Evolutionary conservation across 2,329 filamentous ascomycete species (phyloP).

Genomic region (Cercospora janseana): DNA sequence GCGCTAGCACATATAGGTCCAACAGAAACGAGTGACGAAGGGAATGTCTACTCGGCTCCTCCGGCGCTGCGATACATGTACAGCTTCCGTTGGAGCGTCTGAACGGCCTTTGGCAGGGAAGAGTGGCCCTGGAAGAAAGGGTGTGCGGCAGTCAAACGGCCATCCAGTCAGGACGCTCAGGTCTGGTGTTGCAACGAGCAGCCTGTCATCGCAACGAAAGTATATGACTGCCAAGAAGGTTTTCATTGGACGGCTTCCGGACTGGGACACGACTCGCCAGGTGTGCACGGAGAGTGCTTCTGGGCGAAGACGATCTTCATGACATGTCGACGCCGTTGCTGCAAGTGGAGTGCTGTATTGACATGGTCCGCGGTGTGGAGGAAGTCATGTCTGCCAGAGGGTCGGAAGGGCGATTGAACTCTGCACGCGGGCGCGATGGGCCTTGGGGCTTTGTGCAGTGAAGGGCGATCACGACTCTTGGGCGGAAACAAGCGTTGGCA

Average conservation of each 20-base stretch:
- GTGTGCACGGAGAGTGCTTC: neutral
- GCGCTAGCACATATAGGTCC: neutral
- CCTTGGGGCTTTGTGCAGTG: too few relatives aligned
- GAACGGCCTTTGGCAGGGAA: neutral
- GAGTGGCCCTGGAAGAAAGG: too few relatives aligned
- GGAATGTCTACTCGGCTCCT: too few relatives aligned
- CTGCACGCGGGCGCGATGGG: neutral
- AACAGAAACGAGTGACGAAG: too few relatives aligned
- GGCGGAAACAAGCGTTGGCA: too few relatives aligned
- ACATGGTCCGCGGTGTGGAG: neutral
- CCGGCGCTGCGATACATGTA: too few relatives aligned
- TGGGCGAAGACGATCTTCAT: constrained; percentile 7
- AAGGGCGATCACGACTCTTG: too few relatives aligned
- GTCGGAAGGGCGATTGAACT: neutral
- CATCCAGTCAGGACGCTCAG: neutral
- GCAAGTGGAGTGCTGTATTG: neutral
- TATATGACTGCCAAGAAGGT: neutral
- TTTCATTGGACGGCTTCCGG: neutral
- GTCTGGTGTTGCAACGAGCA: neutral
- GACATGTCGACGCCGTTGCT: neutral
- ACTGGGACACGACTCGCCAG: constrained; percentile 1
- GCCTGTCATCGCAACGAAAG: constrained; percentile 1
- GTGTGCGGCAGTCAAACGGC: neutral
- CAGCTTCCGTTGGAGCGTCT: neutral
- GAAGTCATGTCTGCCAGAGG: neutral